Evolutionary conservation across 192 early-diverging fungal species (phyloP), one percentile per base, ranked within the genome.

Genomic region (Backusella macrospora): DNA sequence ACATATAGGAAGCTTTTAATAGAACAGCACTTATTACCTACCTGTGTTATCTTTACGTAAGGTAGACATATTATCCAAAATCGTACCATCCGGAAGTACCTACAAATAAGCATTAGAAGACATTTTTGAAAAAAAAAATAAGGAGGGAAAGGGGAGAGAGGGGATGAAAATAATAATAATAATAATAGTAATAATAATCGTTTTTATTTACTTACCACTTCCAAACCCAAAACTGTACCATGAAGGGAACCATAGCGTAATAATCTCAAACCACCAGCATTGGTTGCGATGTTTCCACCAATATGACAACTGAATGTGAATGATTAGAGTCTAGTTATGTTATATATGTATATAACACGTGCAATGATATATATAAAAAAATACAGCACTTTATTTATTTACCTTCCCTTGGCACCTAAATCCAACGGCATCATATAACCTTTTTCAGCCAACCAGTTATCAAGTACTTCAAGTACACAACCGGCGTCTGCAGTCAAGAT

Each of bases 201-300:
- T 34, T 34, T 34, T 2, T 34, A 34, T 34, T 15, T n/a, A 45
- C 75, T 72, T 82, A 87, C 98, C 18, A 91, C 95, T 84, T 99
- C 98, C 68, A 99, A 82, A 0, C 94, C 94, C 18, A 99, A 84
- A 13, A 99, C 96, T n/a, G 95, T 94, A 15, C 98, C 97, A 73
- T 99, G 98, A 47, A 99, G 86, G 6, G 93, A 92, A 37, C 98
- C 98, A 80, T 99, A 99, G 18, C 98, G 91, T 70, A 99, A 80
- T 34, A 95, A 85, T 65, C 97, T 85, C 63, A 99, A 85, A 4
- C 98, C 98, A 45, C 98, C 98, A 1, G 98, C 98, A 81, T 99
- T 99, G 7, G 97, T 97, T 10, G 97, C 92, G n/a, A 99, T 93
- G 74, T 99, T 99, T 44, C 98, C 98, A 65, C 98, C 98, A 73